Conservation (phyloP, 176 grass and related monocot species). For the Bolboschoenus planiculmis region DNA sequence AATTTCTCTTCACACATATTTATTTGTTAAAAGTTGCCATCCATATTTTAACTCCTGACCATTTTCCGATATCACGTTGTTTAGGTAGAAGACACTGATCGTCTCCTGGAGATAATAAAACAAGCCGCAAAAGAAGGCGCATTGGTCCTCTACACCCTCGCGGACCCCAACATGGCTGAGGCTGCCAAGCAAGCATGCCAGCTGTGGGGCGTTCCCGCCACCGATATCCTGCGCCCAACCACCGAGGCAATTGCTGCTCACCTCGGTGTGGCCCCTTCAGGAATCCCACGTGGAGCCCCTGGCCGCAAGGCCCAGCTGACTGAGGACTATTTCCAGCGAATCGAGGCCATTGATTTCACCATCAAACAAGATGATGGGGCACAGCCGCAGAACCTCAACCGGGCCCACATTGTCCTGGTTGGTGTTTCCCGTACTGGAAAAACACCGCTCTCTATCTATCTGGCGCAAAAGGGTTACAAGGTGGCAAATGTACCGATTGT, state of each 20-base stretch:
- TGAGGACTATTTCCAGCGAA: conserved; percentile 80
- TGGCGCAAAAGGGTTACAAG: conserved; percentile 96
- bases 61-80: conserved; percentile 1
- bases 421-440: conserved; percentile 97
- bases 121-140: conserved; percentile 94
- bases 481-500: conserved; percentile 91
- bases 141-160: conserved; percentile 83
- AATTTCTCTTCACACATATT: neutral
- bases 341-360: conserved; percentile 92
- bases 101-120: conserved; percentile 74
- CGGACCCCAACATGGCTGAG: conserved; percentile 76
- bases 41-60: neutral
- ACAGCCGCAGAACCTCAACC: conserved; percentile 66
- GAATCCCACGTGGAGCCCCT: conserved; percentile 69
- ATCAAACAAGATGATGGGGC: conserved; percentile 99
- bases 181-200: conserved; percentile 66
- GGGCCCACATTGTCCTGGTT: conserved; percentile 65
- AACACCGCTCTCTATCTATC: conserved; percentile 90
- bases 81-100: conserved; percentile 59
- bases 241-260: conserved; percentile 87
- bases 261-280: conserved; percentile 89
- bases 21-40: neutral
- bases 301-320: conserved; percentile 42
- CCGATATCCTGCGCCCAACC: conserved; percentile 75
- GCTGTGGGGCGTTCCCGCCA: conserved; percentile 53